Evolutionary conservation across 305 asterid species (phyloP).

Genomic region (Galium porrigens): DNA sequence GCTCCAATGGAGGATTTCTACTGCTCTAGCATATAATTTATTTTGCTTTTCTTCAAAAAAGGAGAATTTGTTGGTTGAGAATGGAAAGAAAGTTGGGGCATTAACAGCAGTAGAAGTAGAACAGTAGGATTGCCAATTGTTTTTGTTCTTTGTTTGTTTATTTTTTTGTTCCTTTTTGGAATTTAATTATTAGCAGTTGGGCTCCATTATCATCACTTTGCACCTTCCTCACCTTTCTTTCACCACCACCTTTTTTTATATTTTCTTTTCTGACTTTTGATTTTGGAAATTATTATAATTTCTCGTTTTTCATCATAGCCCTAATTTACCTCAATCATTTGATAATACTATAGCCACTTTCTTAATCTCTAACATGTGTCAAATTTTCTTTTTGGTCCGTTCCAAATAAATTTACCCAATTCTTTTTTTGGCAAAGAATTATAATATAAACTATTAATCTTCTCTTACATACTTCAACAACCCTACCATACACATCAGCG

Average conservation of each 20-base stretch:
- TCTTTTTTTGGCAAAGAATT: too few species aligned
- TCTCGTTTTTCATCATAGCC: neutral
- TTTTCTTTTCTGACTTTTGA: neutral
- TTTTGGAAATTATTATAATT: neutral
- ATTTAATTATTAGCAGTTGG: constrained; percentile 9
- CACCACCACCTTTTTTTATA: neutral
- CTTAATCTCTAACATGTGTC: too few species aligned
- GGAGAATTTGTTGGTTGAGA: constrained; percentile 9
- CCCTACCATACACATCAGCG: too few species aligned
- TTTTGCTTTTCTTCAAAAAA: neutral
- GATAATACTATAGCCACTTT: neutral
- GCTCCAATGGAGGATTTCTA: neutral
- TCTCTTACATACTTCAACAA: too few species aligned
- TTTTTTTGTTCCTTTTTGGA: neutral
- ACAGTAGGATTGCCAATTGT: neutral
- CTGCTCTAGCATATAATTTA: neutral
- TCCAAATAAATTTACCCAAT: too few species aligned
- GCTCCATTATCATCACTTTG: constrained; percentile 11
- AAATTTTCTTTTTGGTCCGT: too few species aligned
- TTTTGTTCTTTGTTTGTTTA: constrained; percentile 10
- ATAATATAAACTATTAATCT: too few species aligned
- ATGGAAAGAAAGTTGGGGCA: neutral
- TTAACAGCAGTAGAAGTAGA: neutral
- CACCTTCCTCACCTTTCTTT: constrained; percentile 5
- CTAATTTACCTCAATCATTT: neutral